Evolutionary conservation across 31 red algal genomes (phyloP), one percentile per base, ranked within the genome.

Genomic region (Endocladia muricata): DNA sequence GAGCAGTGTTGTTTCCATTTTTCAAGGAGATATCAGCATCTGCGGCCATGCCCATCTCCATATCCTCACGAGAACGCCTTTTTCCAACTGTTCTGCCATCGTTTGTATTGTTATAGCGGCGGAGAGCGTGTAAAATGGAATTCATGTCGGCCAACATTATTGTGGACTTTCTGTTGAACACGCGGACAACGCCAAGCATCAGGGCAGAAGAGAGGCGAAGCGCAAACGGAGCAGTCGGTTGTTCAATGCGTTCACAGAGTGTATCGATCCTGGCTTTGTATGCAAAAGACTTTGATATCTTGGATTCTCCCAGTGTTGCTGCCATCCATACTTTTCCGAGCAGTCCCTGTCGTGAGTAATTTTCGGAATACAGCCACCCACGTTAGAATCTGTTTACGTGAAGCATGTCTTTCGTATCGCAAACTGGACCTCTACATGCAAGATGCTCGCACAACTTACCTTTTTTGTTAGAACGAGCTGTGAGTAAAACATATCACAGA

Each of bases 251-350:
- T 38, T 76, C 38, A 55, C 91, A 94, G 6, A 89, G 61, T 0
- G 73, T 43, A 30, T 73, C 68, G 19, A 98, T 82, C n/a, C 78
- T 75, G 23, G 83, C 81, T 19, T 36, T 70, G 8, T 68, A 71
- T n/a, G 93, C 89, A 59, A 78, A 85, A 23, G 78, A 61, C 35
- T 76, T 91, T 41, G 89, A 66, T 26, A 98, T 70, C 39, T 79
- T 79, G 31, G 57, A 58, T 37, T 94, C 86, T 6, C 84, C 84
- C 15, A 98, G 70, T 9, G 83, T 88, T 64, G 91, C 95, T 7
- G 95, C 95, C 28, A 98, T 48, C 95, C 95, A 98, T n/a, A 98
- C 80, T 36, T 94, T 91, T 3, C 81, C 83, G 0, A 98, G 73
- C 30, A 79, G 85, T 25, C 95, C 95, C 82, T 85, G 28, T 56